Evolutionary conservation across 2,329 filamentous ascomycete genomes (phyloP), one percentile per base, ranked within the genome.

Genomic region (Pseudogymnoascus sp.): DNA sequence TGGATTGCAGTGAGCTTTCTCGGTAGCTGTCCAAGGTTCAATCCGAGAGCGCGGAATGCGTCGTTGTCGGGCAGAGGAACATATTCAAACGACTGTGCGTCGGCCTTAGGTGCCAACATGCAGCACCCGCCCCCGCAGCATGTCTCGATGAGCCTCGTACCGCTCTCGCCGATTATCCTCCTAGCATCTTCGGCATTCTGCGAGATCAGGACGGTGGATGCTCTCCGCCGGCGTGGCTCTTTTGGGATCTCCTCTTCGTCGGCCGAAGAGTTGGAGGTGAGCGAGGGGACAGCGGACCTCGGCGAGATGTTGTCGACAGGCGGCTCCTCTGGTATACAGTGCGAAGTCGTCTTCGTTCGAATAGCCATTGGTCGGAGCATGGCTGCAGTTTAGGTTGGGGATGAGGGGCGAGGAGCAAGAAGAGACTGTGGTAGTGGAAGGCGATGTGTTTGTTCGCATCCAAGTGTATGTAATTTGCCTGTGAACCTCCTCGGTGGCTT

Each of bases 11-110:
- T 91, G 65, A 98, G 79, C 16, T 83, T 80, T 60, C 86, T 90
- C 5, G 88, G 89, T 61, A 98, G 85, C 33, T 87, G 82, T 63
- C 86, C 86, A 65, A 98, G 82, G 70, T 88, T 89, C 68, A 98
- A 82, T 61, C 87, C 81, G 59, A 99, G 82, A 65, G 88, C 90
- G 63, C 85, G 83, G 78, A 90, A 99, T 14, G 95, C 95, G 65
- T 88, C 83, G 70, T 96, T 98, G 74, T 95, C 86, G 1, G 93
- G 93, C 2, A 85, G 72, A 14, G 78, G 70, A 19, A 88, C 74
- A 6, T 72, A 72, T 70, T 87, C 84, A 64, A 81, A 84, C 41
- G 82, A 76, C 53, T 84, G 65, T 33, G 77, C 77, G 2, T 78
- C 74, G 60, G 76, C 77, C 66, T 78, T 75, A 10, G 61, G 77